phyloP scores from a whole-genome alignment of 1,284 basidiomycete species.

The Caloboletus firmus region DNA sequence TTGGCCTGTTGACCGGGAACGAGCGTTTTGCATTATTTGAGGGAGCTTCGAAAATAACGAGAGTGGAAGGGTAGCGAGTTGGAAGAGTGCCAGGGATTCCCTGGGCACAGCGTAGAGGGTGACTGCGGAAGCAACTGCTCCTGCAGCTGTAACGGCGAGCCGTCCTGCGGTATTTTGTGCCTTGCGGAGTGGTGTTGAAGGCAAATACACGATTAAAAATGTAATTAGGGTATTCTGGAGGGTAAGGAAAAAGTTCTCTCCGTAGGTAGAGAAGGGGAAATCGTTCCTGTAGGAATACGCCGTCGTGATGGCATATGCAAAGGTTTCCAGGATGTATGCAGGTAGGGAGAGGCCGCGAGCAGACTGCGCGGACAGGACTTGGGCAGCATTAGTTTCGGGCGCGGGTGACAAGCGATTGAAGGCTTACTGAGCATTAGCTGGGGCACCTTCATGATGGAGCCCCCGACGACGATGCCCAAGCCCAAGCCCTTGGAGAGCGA shows the following conservation, averaged over 20 bases:
- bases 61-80: constrained; percentile 80
- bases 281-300: constrained; percentile 81
- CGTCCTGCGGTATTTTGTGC: constrained; percentile 29
- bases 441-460: constrained; percentile 94
- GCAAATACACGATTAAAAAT: constrained; percentile 73
- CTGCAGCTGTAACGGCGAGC: constrained; percentile 42
- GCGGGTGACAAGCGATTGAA: neutral
- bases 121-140: constrained; percentile 42
- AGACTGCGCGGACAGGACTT: constrained; percentile 64
- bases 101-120: constrained; percentile 54
- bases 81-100: constrained; percentile 60
- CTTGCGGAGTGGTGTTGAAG: constrained; percentile 34
- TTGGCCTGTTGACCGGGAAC: constrained; percentile 79
- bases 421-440: constrained; percentile 76
- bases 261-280: constrained; percentile 95
- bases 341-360: constrained; percentile 83
- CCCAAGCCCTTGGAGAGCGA: constrained; percentile 91
- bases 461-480: constrained; percentile 89
- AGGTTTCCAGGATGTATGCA: constrained; percentile 82
- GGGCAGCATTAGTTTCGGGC: constrained; percentile 9
- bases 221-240: constrained; percentile 83
- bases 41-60: constrained; percentile 85
- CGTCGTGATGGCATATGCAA: constrained; percentile 83
- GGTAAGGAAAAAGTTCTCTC: constrained; percentile 88
- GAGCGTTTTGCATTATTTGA: constrained; percentile 80